Evolutionary conservation across 352 stramenopile species (phyloP), one percentile per base, ranked within the genome.

Genomic region (Stephanocyclus meneghinianus): DNA sequence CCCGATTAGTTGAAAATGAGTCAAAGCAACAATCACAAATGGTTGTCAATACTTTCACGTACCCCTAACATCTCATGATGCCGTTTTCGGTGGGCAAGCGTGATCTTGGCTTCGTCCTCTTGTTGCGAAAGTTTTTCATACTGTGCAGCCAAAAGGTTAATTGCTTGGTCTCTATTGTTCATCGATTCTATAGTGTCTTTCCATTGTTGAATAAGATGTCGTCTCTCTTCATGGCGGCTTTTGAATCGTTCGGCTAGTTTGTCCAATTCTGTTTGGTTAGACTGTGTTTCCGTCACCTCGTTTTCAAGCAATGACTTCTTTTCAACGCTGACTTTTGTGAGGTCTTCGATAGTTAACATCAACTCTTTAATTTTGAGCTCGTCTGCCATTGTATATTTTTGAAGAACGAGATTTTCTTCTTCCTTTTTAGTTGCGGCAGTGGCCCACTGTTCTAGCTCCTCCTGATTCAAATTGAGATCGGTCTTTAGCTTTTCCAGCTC

Each of bases 381-480:
- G 80, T 99, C 96, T 1, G 94, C 94, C 35, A 95, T 88, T 5
- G 94, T 93, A 79, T 98, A 99, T 37, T 95, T 92, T 82, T 98
- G 93, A 13, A 98, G 87, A 44, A 95, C 93, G 45, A 97, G 80
- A 35, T 95, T 93, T 81, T 99, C 96, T 53, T 98, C 96, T 71
- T 98, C 96, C 68, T 98, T 98, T 75, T 98, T 96, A 74, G 95
- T 95, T 18, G 95, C 94, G 29, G 96, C 95, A 77, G 97, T 92
- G 6, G 95, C 91, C 96, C 96, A 98, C 87, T 98, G 95, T 87
- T 99, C 95, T 76, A 99, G 95, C 78, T 99, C 95, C 71, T 98
- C 96, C 79, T 98, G 96, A 84, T 98, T 99, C 95, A 95, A 98
- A 87, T 98, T 98, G 93, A 98, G 98, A 90, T 97, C 91, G 21